These are phyloP conservation scores for Ocimum tenuiflorum DNA, from an alignment of 257 asterid genomes.

Conservation along the genomic window DNA sequence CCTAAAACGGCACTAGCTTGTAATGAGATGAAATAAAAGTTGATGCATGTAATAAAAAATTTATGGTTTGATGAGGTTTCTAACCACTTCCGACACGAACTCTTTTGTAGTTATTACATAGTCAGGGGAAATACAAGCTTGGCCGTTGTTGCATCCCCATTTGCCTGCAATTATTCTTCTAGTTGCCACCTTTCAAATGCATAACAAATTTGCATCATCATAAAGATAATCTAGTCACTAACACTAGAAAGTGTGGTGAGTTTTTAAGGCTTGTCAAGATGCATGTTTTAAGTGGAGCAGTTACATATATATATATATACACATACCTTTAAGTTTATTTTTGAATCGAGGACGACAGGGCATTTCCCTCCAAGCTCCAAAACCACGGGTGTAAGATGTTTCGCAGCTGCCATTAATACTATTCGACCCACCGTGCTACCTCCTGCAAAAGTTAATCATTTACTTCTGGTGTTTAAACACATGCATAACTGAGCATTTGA, in stretches of 20 bases:
- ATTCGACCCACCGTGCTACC: conserved; percentile 78
- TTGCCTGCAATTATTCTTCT: conserved; percentile 78
- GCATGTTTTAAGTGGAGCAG: too few relatives aligned
- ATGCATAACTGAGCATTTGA: too few relatives aligned
- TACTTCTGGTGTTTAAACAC: too few relatives aligned
- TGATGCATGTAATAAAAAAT: neutral
- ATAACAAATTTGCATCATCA: too few relatives aligned
- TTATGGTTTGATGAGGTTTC: neutral
- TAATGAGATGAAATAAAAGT: too few relatives aligned
- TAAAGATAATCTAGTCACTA: too few relatives aligned
- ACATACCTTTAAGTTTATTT: conserved; percentile 42
- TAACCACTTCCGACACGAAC: conserved; percentile 54
- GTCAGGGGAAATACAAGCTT: conserved; percentile 87
- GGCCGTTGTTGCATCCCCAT: conserved; percentile 94
- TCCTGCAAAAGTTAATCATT: conserved; percentile 28
- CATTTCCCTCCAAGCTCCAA: conserved; percentile 97
- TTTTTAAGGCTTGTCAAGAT: too few relatives aligned
- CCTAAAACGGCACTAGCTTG: conserved; percentile 25
- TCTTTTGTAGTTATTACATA: conserved; percentile 60
- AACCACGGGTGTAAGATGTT: conserved; percentile 81
- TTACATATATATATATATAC: too few relatives aligned
- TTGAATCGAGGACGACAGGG: conserved; percentile 64
- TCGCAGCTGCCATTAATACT: conserved; percentile 79
- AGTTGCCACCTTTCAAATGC: conserved; percentile 44
- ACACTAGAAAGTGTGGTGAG: too few relatives aligned